Percentiles rank a stretch among this genome's conserved stretches.
Conservation (phyloP, 192 early-diverging fungal genomes). For the Coemansia sp. region DNA sequence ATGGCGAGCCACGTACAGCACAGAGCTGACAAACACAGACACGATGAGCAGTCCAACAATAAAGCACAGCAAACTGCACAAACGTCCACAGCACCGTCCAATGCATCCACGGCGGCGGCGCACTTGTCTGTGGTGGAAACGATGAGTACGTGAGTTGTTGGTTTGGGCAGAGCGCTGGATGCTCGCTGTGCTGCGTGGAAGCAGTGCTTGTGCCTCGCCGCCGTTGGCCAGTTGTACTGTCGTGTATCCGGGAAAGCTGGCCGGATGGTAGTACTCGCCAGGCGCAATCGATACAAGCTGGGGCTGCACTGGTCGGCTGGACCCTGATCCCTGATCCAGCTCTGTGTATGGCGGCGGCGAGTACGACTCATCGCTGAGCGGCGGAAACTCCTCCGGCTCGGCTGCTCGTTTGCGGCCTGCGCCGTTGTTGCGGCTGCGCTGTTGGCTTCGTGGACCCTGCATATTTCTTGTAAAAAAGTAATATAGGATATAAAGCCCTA, state of each 20-base stretch:
- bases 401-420: background rate
- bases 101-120: conserved; percentile 8
- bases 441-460: conserved; percentile 13
- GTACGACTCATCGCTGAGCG: conserved; percentile 12
- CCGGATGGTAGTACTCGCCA: conserved; percentile 44
- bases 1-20: conserved; percentile 12
- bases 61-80: conserved; percentile 28
- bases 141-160: background rate
- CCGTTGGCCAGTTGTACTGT: conserved; percentile 32
- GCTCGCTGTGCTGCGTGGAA: background rate
- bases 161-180: background rate
- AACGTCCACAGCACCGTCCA: conserved; percentile 8
- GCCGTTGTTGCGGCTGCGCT: background rate
- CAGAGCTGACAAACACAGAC: conserved; percentile 1
- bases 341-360: conserved; percentile 16
- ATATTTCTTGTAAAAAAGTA: background rate
- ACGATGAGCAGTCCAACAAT: conserved; percentile 11
- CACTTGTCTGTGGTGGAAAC: too few relatives aligned
- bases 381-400: conserved; percentile 29
- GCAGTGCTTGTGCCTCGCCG: conserved; percentile 23
- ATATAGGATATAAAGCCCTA: background rate
- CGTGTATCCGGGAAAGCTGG: conserved; percentile 50
- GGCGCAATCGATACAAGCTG: background rate
- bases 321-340: background rate
- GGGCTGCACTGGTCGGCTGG: background rate